Conservation (phyloP, 768 basidiomycete genomes). For the Mycena galopus region DNA sequence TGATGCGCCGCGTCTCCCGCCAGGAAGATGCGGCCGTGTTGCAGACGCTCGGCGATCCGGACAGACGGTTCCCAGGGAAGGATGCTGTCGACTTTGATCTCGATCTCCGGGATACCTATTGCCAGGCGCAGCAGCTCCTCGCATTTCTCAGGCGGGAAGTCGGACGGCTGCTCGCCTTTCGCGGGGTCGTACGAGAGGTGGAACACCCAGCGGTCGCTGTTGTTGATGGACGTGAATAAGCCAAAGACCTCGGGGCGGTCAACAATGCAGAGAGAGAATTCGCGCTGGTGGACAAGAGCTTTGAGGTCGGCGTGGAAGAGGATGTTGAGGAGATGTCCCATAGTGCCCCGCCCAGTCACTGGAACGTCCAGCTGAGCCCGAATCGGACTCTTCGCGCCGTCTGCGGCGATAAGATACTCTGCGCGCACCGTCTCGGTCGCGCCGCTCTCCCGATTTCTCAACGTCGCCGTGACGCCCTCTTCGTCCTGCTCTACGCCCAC, state of each 20-base stretch:
- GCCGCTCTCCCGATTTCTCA: not conserved
- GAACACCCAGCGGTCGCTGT: not conserved
- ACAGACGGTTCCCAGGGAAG: not conserved
- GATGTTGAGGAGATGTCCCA: not conserved
- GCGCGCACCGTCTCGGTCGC: not conserved
- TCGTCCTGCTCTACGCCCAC: slow-evolving; percentile 2
- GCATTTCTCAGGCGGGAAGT: not conserved
- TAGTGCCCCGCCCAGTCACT: not conserved
- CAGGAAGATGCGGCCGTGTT: not conserved
- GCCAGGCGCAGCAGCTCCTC: not conserved
- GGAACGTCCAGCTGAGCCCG: not conserved
- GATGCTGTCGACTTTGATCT: not conserved
- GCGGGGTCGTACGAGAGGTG: not conserved
- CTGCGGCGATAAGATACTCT: not conserved
- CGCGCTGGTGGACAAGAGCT: not conserved
- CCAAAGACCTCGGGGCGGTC: not conserved
- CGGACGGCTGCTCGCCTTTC: not conserved
- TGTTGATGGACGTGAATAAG: not conserved
- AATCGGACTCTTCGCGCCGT: not conserved
- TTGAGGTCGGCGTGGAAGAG: not conserved
- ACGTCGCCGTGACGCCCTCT: not conserved
- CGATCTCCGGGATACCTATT: not conserved
- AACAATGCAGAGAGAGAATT: not conserved
- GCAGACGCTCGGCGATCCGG: not conserved
- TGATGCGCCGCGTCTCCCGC: not conserved